Conservation (phyloP, 441 rosid genomes). For the Eruca vesicaria region DNA sequence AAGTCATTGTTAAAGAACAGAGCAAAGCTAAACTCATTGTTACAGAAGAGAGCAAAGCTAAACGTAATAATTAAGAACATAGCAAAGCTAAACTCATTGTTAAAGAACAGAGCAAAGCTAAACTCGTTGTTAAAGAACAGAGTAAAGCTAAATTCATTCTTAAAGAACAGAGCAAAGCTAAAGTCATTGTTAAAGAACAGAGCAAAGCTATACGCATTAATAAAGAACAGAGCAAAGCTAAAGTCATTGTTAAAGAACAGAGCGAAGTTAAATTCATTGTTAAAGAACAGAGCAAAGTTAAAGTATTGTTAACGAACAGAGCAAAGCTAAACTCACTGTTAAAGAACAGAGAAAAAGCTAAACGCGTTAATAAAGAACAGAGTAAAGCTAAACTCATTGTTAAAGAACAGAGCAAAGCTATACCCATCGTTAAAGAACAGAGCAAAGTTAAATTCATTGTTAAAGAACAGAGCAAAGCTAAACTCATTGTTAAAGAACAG, state of each 20-base stretch:
- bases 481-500: not conserved
- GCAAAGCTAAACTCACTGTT: not conserved
- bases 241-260: not conserved
- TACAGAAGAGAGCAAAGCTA: not conserved
- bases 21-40: not conserved
- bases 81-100: not conserved
- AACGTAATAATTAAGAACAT: not conserved
- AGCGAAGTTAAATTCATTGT: not conserved
- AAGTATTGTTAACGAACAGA: not conserved
- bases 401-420: not conserved
- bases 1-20: not conserved
- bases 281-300: not conserved
- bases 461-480: not conserved
- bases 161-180: not conserved
- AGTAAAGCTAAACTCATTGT: not conserved
- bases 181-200: not conserved
- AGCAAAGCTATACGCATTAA: not conserved
- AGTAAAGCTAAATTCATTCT: not conserved
- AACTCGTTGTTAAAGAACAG: not conserved
- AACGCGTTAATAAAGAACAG: not conserved
- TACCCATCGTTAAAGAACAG: not conserved
- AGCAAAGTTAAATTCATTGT: not conserved
- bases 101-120: not conserved
- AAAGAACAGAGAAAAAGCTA: not conserved
- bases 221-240: not conserved